These are phyloP conservation scores for Hypoxylon trugodes DNA, from an alignment of 495 filamentous ascomycete species.

Conservation along the genomic window DNA sequence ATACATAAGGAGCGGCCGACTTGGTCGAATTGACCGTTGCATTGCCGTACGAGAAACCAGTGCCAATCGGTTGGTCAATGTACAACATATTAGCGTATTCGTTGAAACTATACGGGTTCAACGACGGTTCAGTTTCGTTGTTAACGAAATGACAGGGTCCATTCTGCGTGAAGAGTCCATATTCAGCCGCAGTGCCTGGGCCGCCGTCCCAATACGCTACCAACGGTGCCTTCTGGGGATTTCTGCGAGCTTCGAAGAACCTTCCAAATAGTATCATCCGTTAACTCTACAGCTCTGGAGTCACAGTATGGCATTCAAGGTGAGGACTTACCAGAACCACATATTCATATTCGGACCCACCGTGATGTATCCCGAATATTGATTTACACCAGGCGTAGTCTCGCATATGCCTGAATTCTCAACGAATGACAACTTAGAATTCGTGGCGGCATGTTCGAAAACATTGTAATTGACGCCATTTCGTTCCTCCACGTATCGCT, in stretches of 20 bases:
- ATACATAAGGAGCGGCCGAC: slow-evolving; percentile 62
- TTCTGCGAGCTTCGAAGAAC: slow-evolving; percentile 63
- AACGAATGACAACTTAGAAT: slow-evolving; percentile 60
- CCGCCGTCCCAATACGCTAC: slow-evolving; percentile 67
- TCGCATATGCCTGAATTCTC: slow-evolving; percentile 66
- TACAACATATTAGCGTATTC: slow-evolving; percentile 71
- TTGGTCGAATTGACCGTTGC: slow-evolving; percentile 57
- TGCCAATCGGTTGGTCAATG: slow-evolving; percentile 70
- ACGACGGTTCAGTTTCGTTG: slow-evolving; percentile 56
- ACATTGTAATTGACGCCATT: slow-evolving; percentile 58
- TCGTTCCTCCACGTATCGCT: slow-evolving; percentile 53
- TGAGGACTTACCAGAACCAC: slow-evolving; percentile 45
- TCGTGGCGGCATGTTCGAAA: slow-evolving; percentile 62
- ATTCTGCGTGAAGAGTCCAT: slow-evolving; percentile 68
- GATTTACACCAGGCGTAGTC: slow-evolving; percentile 62
- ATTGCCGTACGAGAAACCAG: slow-evolving; percentile 69
- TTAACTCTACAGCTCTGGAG: neutral
- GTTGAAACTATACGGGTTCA: slow-evolving; percentile 69
- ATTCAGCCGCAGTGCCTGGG: slow-evolving; percentile 66
- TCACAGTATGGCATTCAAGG: neutral
- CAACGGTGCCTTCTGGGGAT: slow-evolving; percentile 59
- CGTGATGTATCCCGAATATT: slow-evolving; percentile 65
- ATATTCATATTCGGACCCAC: slow-evolving; percentile 63
- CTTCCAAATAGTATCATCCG: slow-evolving; percentile 20
- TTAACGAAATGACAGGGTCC: slow-evolving; percentile 69